Percentiles rank a stretch among this genome's conserved stretches.
These are phyloP conservation scores for Pyrus communis DNA, from an alignment of 306 rosid genomes.

Conservation along the genomic window DNA sequence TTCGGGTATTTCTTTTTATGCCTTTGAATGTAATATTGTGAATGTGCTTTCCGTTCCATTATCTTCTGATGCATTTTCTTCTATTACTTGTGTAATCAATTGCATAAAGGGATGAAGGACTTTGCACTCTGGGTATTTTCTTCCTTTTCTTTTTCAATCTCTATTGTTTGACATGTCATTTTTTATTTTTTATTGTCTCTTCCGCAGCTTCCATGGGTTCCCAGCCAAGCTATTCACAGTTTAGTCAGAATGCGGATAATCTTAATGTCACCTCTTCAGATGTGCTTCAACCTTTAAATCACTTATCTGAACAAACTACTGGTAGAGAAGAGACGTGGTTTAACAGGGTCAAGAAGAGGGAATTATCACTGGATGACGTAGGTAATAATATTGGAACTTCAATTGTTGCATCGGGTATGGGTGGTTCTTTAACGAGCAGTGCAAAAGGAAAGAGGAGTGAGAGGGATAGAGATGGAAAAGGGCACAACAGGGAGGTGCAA, in stretches of 20 bases:
- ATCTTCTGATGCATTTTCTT: not conserved
- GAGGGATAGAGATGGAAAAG: conserved; percentile 98
- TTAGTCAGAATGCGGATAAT: conserved; percentile 62
- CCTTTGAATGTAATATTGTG: conserved; percentile 5
- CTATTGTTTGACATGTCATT: not conserved
- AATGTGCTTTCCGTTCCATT: conserved; percentile 3
- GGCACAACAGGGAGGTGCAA: conserved; percentile 72
- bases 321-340: conserved; percentile 79
- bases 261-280: conserved; percentile 50
- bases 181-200: conserved; percentile 7
- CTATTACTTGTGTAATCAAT: conserved; percentile 4
- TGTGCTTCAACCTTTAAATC: conserved; percentile 45
- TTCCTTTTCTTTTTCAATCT: not conserved
- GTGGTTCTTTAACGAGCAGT: conserved; percentile 67
- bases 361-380: conserved; percentile 85
- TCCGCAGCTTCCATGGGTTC: conserved; percentile 72
- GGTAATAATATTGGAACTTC: conserved; percentile 49
- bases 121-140: not conserved
- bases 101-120: not conserved
- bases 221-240: conserved; percentile 72
- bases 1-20: conserved; percentile 38
- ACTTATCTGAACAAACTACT: conserved; percentile 50
- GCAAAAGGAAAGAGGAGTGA: conserved; percentile 98
- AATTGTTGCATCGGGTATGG: conserved; percentile 56
- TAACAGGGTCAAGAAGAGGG: conserved; percentile 93